These are phyloP conservation scores for Phytophthora podocarpi DNA, from an alignment of 352 stramenopile genomes.

Conservation along the genomic window DNA sequence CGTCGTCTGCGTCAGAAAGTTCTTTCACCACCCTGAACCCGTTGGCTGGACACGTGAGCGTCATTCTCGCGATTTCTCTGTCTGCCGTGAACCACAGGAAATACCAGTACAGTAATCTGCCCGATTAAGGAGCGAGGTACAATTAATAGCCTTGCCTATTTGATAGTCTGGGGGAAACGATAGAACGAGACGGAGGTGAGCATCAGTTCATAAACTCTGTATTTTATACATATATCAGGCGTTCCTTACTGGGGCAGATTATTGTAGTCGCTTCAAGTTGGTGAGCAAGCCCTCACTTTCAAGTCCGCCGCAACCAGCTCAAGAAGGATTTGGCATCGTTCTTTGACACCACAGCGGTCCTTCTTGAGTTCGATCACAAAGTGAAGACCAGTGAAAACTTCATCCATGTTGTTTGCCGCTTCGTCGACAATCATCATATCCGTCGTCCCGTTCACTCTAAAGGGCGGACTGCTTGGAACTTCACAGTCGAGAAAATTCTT, in stretches of 20 bases:
- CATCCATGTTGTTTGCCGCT: slow-evolving; percentile 6
- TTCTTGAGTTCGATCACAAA: slow-evolving; percentile 11
- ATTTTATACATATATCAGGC: too few relatives aligned
- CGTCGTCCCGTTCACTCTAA: slow-evolving; percentile 19
- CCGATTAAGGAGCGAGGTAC: too few relatives aligned
- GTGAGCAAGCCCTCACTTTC: slow-evolving; percentile 29
- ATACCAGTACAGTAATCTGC: too few relatives aligned
- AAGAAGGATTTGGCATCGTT: neutral
- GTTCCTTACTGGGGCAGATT: too few relatives aligned
- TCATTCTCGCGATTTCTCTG: slow-evolving; percentile 19
- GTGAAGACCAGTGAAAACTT: slow-evolving; percentile 7
- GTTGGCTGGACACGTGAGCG: slow-evolving; percentile 17
- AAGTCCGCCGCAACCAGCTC: slow-evolving; percentile 14
- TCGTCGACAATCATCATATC: slow-evolving; percentile 25
- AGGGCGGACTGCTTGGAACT: slow-evolving; percentile 7
- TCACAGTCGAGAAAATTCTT: slow-evolving; percentile 12
- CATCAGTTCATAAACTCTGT: too few relatives aligned
- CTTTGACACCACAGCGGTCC: neutral
- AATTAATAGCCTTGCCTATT: too few relatives aligned
- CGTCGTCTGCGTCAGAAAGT: slow-evolving; percentile 11
- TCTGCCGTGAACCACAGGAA: slow-evolving; percentile 28
- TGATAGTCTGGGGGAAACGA: too few relatives aligned
- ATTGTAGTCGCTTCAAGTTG: slow-evolving; percentile 29
- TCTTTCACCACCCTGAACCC: slow-evolving; percentile 24
- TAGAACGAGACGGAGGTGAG: too few relatives aligned